Percentiles rank a stretch among this genome's conserved stretches.
Evolutionary conservation across 192 early-diverging fungal genomes (phyloP).

Genomic region (Pilobolus umbonatus): DNA sequence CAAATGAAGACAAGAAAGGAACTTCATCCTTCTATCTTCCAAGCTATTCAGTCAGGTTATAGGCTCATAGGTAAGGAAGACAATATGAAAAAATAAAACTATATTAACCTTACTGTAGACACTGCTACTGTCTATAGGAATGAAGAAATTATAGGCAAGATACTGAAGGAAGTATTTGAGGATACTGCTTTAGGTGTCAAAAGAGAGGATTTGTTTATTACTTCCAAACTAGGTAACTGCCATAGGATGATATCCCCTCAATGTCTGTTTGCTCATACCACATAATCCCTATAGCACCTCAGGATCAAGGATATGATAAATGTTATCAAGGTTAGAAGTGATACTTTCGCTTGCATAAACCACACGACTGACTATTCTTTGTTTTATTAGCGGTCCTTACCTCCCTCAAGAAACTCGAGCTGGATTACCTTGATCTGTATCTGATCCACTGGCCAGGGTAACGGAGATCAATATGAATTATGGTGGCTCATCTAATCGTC

Average conservation of each 20-base stretch:
- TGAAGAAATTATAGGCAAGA: constrained; percentile 51
- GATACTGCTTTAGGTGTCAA: constrained; percentile 39
- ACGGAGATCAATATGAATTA: not conserved
- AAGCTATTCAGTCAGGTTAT: constrained; percentile 41
- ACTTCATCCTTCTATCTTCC: constrained; percentile 29
- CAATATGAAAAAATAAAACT: not conserved
- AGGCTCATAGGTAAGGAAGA: constrained; percentile 36
- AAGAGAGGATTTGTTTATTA: constrained; percentile 63
- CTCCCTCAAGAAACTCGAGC: constrained; percentile 52
- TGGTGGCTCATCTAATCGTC: not conserved
- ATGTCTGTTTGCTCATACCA: not conserved
- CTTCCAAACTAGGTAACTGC: constrained; percentile 56
- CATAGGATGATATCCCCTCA: not conserved
- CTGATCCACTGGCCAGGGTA: constrained; percentile 78
- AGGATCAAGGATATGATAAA: constrained; percentile 60
- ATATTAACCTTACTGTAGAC: constrained; percentile 31
- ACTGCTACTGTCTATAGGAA: constrained; percentile 67
- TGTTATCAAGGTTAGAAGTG: constrained; percentile 45
- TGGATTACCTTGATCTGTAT: constrained; percentile 71
- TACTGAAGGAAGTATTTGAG: constrained; percentile 42
- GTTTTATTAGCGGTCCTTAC: constrained; percentile 41
- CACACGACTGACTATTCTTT: not conserved
- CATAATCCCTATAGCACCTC: constrained; percentile 41
- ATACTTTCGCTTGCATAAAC: not conserved
- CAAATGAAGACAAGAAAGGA: constrained; percentile 31